Conservation (phyloP, 495 filamentous ascomycete genomes). For the Daldinia childiae region DNA sequence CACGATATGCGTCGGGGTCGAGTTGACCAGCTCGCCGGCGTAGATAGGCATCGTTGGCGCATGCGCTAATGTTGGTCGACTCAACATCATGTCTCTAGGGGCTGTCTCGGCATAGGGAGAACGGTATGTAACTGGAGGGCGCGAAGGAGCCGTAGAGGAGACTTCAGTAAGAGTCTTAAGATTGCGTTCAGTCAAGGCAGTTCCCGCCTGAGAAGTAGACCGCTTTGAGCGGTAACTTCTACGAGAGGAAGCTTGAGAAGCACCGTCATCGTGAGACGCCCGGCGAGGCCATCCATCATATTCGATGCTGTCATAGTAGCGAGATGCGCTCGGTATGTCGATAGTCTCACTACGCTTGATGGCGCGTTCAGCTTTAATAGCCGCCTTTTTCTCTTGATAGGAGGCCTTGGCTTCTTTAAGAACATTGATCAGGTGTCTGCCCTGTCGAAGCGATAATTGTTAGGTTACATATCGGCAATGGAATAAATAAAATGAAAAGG, state of each 20-base stretch:
- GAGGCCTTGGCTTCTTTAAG: constrained; percentile 88
- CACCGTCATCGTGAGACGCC: constrained; percentile 49
- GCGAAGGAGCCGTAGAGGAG: constrained; percentile 53
- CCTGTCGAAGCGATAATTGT: constrained; percentile 59
- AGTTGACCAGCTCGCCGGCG: constrained; percentile 18
- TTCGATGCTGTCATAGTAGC: constrained; percentile 41
- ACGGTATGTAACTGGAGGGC: constrained; percentile 50
- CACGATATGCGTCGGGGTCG: constrained; percentile 39
- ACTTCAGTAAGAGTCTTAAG: constrained; percentile 57
- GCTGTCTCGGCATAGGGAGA: constrained; percentile 55
- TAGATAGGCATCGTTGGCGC: constrained; percentile 43
- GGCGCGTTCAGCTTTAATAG: constrained; percentile 71
- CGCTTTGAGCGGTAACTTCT: constrained; percentile 49
- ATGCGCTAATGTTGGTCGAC: constrained; percentile 49
- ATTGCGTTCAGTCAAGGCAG: constrained; percentile 54
- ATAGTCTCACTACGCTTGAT: constrained; percentile 56
- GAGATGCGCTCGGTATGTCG: constrained; percentile 45
- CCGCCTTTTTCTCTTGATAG: constrained; percentile 83
- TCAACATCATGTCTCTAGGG: constrained; percentile 51
- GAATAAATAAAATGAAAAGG: not conserved
- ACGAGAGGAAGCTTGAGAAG: constrained; percentile 51
- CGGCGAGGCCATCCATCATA: constrained; percentile 39
- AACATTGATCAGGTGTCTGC: constrained; percentile 85
- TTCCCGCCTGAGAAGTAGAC: constrained; percentile 40
- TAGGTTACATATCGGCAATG: constrained; percentile 14